Evolutionary conservation across 176 grass and related monocot species (phyloP).

Genomic region (Sorghum bicolor): DNA sequence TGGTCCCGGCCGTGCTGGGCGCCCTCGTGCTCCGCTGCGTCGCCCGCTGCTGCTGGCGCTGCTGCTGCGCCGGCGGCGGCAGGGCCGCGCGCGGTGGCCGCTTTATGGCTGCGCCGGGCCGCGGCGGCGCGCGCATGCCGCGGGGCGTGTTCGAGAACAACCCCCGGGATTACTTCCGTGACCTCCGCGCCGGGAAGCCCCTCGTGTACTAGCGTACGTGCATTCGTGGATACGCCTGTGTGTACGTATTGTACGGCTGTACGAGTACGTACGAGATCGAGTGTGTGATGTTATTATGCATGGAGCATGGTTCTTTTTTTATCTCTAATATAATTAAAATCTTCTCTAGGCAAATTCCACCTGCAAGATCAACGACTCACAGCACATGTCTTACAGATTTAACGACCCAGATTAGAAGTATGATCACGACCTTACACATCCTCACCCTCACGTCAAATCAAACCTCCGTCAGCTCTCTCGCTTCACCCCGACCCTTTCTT

Average conservation of each 20-base stretch:
- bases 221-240: neutral
- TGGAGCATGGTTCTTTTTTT: too few species aligned
- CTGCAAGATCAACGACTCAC: too few species aligned
- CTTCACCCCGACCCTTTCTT: too few species aligned
- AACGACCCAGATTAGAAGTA: too few species aligned
- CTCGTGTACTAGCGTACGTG: neutral
- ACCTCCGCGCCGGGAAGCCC: slow-evolving; percentile 27
- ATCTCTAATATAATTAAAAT: too few species aligned
- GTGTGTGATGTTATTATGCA: neutral
- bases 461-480: too few species aligned
- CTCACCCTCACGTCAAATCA: too few species aligned
- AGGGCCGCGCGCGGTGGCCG: neutral
- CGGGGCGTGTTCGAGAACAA: slow-evolving; percentile 19
- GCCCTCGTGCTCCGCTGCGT: neutral
- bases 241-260: neutral
- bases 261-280: neutral
- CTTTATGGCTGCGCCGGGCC: slow-evolving; percentile 36
- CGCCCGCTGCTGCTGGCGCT: neutral
- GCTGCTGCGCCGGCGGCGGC: neutral
- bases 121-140: slow-evolving; percentile 23
- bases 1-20: slow-evolving; percentile 15
- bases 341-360: too few species aligned
- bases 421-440: too few species aligned
- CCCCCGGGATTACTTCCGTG: slow-evolving; percentile 26
- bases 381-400: too few species aligned